Base-by-base conservation (phyloP, 805 yeast genomes). In the Teunomyces aglyptinius region DNA sequence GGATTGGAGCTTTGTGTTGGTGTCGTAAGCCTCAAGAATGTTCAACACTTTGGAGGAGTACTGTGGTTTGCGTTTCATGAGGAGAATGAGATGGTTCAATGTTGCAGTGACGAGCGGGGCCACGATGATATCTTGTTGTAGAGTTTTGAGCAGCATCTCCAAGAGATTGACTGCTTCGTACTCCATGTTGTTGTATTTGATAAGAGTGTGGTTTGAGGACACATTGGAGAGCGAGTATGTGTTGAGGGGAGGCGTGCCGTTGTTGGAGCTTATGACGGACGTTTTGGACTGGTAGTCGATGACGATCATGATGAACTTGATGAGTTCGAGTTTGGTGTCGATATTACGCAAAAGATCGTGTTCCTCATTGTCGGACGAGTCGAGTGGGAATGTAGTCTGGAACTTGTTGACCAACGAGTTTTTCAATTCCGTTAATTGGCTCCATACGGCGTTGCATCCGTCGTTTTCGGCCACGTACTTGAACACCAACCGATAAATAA, bases 21-120 rank as follows among this genome's bases (percentile, higher is more conserved):
- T 69, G 49, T 80, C 90, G 54, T 83, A 88, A 7, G 75, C 72
- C 38, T 87, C 75, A 8, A 90, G 65, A 11, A 77, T 75, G 15
- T 76, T 69, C 19, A 88, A 66, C 10, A 91, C 80, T 46, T 79
- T 79, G 26, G 76, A 70, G 1, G 81, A 67, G 38, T 78, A 73
- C 43, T 79, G 81, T 1, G 89, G 85, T 56, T 96, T 80, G 27
- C 81, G 72, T 54, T 81, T 83, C 52, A 87, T 76, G 31, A 94
- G 64, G 12, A 80, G 71, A 5, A 86, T 71, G 16, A 85, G 66
- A 43, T 83, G 82, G 55, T 86, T 82, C 22, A 89, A 64, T 0
- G 87, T 73, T 5, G 95, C 87, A 12, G 89, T 78, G 44, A 86
- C 78, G 2, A 81, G 54, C 4, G 86, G 80, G 1, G 72, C 53